These are phyloP conservation scores for Amauroascus niger DNA, from an alignment of 2,329 filamentous ascomycete species.

Conservation along the genomic window DNA sequence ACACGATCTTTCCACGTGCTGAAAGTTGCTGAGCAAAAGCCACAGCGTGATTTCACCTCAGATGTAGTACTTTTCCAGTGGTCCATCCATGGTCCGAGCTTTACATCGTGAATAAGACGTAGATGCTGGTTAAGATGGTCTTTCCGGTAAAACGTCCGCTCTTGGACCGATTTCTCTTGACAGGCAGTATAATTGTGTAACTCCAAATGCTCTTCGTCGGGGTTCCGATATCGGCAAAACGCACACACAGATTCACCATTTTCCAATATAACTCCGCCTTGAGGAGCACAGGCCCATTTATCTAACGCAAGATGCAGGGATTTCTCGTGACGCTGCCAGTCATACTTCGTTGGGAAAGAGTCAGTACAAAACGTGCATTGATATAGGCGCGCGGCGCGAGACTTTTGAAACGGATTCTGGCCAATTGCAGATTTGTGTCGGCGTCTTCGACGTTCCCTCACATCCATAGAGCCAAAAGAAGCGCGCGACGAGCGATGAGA, in stretches of 20 bases:
- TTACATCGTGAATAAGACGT: constrained; percentile 50
- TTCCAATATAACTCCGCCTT: constrained; percentile 43
- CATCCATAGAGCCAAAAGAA: constrained; percentile 49
- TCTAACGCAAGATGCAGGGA: constrained; percentile 48
- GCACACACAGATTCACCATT: constrained; percentile 47
- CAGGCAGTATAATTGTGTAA: constrained; percentile 51
- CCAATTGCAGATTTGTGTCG: constrained; percentile 41
- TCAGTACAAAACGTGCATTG: constrained; percentile 52
- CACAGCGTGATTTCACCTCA: constrained; percentile 43
- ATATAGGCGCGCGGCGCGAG: constrained; percentile 40
- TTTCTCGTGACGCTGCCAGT: constrained; percentile 52
- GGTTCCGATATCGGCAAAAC: constrained; percentile 48
- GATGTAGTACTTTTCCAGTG: constrained; percentile 49
- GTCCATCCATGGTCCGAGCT: constrained; percentile 48
- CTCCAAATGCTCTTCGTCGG: constrained; percentile 48
- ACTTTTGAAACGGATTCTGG: constrained; percentile 35
- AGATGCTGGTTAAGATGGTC: constrained; percentile 55
- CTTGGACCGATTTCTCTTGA: constrained; percentile 50
- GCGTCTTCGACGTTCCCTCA: constrained; percentile 50
- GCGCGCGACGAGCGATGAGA: constrained; percentile 47
- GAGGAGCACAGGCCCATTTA: constrained; percentile 52
- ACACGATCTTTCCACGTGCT: constrained; percentile 38
- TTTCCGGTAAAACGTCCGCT: constrained; percentile 54
- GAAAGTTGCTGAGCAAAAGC: constrained; percentile 35
- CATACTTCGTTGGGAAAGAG: constrained; percentile 48